Conservation (phyloP, 768 basidiomycete species). For the Russula sp. region DNA sequence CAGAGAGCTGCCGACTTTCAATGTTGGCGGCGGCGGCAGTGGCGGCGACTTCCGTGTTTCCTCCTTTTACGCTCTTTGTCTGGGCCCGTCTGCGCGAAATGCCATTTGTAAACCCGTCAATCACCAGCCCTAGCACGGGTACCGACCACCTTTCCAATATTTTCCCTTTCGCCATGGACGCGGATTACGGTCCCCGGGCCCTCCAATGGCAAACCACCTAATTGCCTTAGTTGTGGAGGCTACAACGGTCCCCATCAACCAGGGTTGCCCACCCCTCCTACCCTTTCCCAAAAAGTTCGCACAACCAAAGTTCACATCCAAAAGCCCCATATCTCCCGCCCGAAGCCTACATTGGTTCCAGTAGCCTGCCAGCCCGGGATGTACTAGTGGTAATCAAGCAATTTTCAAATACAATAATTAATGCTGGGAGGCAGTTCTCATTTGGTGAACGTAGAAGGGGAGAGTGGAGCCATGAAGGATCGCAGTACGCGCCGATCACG, state of each 20-base stretch:
- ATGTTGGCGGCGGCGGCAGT: not conserved
- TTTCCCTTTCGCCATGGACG: not conserved
- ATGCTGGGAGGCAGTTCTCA: not conserved
- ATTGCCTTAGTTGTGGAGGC: not conserved
- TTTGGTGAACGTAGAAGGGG: not conserved
- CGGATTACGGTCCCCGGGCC: not conserved
- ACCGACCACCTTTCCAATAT: not conserved
- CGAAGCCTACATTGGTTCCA: not conserved
- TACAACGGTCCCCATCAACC: not conserved
- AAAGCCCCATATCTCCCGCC: not conserved
- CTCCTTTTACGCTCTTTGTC: slow-evolving; percentile 3
- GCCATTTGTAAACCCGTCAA: not conserved
- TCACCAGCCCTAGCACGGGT: not conserved
- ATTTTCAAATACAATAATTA: not conserved
- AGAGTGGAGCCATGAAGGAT: not conserved
- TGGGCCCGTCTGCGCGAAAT: slow-evolving; percentile 1
- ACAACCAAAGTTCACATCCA: not conserved
- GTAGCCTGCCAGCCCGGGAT: not conserved
- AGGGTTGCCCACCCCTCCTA: not conserved
- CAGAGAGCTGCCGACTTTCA: slow-evolving; percentile 1
- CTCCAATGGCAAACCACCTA: not conserved
- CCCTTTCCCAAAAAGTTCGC: not conserved
- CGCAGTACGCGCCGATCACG: not conserved
- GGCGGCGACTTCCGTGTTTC: slow-evolving; percentile 16
- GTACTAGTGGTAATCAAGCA: not conserved